Percentiles rank a stretch among this genome's conserved stretches.
These are phyloP conservation scores for Cystofilobasidium bisporidii DNA, from an alignment of 768 basidiomycete genomes.

Conservation along the genomic window DNA sequence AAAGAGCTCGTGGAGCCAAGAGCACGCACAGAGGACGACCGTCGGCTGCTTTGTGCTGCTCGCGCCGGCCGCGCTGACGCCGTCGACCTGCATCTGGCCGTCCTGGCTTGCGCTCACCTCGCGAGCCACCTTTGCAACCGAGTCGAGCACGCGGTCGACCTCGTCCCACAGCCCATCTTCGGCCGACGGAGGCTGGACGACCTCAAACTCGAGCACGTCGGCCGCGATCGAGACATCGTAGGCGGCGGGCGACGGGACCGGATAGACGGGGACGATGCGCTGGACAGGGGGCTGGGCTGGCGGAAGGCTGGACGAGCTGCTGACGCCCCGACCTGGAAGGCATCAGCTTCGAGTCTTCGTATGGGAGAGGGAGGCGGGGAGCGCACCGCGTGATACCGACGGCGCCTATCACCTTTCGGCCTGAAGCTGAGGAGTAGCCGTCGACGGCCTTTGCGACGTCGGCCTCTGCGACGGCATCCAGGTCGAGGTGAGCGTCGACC, in stretches of 20 bases:
- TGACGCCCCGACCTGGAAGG: too few species aligned
- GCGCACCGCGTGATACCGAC: conserved; percentile 8
- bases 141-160: conserved; percentile 18
- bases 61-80: neutral
- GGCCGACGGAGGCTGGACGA: neutral
- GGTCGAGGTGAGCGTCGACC: conserved; percentile 5
- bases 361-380: too few species aligned
- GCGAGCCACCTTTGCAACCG: conserved; percentile 10
- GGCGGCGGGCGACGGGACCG: neutral
- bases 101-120: neutral
- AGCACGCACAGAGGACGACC: conserved; percentile 19
- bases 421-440: neutral
- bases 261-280: neutral
- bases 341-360: neutral
- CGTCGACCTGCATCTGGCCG: conserved; percentile 2
- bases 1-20: neutral
- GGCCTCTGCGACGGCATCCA: neutral
- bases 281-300: neutral
- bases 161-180: conserved; percentile 12
- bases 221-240: neutral
- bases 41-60: neutral
- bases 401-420: neutral
- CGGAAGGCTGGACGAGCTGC: too few species aligned
- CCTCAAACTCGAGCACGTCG: conserved; percentile 15
- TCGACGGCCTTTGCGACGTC: neutral